These are phyloP conservation scores for Striga hermonthica DNA, from an alignment of 305 asterid genomes.

Conservation along the genomic window DNA sequence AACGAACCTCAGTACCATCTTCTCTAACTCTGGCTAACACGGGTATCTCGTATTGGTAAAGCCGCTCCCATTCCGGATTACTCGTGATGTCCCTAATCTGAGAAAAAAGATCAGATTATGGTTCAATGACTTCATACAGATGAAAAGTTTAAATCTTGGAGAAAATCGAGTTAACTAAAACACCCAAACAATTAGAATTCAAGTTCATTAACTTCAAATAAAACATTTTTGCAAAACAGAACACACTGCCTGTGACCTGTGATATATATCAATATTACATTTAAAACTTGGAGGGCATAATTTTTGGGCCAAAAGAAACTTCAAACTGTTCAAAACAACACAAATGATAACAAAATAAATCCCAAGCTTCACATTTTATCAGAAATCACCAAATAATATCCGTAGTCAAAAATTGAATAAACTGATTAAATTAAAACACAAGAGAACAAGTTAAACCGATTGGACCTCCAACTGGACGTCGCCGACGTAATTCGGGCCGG, in stretches of 20 bases:
- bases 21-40: slow-evolving; percentile 67
- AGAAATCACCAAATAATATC: no score
- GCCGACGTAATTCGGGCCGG: slow-evolving; percentile 47
- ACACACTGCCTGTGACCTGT: no score
- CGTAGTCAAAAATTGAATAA: no score
- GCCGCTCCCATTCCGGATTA: slow-evolving; percentile 84
- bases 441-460: background rate
- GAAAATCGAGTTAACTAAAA: background rate
- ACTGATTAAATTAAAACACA: background rate
- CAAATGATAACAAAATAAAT: background rate
- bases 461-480: slow-evolving; percentile 67
- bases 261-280: no score
- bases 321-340: background rate
- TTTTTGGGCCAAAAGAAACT: background rate
- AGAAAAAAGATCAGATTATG: slow-evolving; percentile 21
- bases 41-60: slow-evolving; percentile 92
- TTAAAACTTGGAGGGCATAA: no score
- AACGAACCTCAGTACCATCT: slow-evolving; percentile 77
- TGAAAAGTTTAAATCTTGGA: background rate
- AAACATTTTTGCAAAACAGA: no score
- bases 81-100: slow-evolving; percentile 88
- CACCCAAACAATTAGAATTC: background rate
- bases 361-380: no score
- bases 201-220: background rate
- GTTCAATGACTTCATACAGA: background rate